Base-by-base conservation (phyloP, 768 basidiomycete species). In the Butyriboletus loyo region DNA sequence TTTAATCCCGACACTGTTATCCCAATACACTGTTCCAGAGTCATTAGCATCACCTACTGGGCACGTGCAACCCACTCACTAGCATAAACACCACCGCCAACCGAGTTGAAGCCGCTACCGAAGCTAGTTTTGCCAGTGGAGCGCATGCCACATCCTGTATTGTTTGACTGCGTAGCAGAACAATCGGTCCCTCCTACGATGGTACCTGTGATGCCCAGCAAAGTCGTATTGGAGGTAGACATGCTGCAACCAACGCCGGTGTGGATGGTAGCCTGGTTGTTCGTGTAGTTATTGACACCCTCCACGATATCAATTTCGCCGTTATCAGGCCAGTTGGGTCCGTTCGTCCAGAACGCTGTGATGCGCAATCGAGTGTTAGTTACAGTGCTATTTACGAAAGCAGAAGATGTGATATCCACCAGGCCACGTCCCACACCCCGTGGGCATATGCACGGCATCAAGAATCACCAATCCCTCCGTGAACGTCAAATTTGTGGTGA, bases 361-460 rank as follows among this genome's bases (percentile, higher is more conserved):
- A 43, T 37, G 11, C 28, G 28, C 22, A 10, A 13, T 32, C 37
- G 31, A 22, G 22, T 11, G 40, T 56, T 8, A 61, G 34, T 39
- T 30, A 24, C 19, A 27, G 31, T 24, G 10, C 10, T 6, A 37
- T 36, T 9, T 9, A 34, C 46, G 42, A 43, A 36, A 45, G 39
- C 2, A 36, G 39, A 21, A 5, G 10, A 46, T 38, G 21, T 22
- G 27, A 46, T 47, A 60, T 59, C 36, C 52, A 74, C 74, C 77
- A 52, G 89, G 90, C 92, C 91, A 93, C 24, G 85, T 85, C 34
- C 85, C 92, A 69, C 92, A 95, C 14, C 92, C 93, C 0, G 85
- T 84, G 8, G 92, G 92, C 86, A 94, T 92, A 66, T 96, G 92
- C 24, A 84, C 77, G 24, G 90, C 81, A 69, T 95, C 92, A 77